phyloP scores from a whole-genome alignment of 2,329 filamentous ascomycete genomes.

The Aspergillus eucalypticola region DNA sequence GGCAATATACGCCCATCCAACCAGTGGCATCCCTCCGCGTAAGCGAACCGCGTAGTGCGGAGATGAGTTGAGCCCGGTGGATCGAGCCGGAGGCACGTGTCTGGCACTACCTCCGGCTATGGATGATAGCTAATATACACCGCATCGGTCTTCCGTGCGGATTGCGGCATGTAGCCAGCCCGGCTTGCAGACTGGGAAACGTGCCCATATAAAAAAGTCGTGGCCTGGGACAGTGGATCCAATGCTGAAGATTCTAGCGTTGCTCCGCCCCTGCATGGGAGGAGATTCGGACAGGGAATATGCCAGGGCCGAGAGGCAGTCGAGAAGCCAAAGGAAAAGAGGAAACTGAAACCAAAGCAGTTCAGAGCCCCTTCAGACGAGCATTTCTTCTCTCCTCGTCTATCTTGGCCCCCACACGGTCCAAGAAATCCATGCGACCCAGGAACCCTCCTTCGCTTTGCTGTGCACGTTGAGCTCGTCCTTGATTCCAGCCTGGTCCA shows the following conservation, averaged over 20 bases:
- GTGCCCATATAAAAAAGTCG: neutral
- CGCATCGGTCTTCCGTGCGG: neutral
- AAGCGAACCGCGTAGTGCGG: neutral
- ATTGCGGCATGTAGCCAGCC: neutral
- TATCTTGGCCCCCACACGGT: constrained; percentile 55
- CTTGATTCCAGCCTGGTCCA: constrained; percentile 61
- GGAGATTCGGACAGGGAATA: neutral
- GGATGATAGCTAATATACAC: neutral
- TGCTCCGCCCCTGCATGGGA: neutral
- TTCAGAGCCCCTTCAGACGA: constrained; percentile 46
- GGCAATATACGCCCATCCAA: neutral
- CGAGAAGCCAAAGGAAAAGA: neutral
- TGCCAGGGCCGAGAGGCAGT: neutral
- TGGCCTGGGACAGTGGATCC: neutral
- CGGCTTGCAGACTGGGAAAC: neutral
- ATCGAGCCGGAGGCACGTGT: neutral
- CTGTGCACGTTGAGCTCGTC: constrained; percentile 63
- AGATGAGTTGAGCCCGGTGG: neutral
- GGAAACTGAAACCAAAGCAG: neutral
- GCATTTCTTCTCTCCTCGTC: constrained; percentile 58
- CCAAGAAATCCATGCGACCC: constrained; percentile 63
- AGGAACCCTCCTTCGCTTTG: constrained; percentile 64
- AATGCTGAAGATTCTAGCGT: neutral
- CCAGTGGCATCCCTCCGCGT: neutral
- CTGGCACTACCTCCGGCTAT: neutral